Conservation (phyloP, 1,284 basidiomycete species). For the Malassezia slooffiae region DNA sequence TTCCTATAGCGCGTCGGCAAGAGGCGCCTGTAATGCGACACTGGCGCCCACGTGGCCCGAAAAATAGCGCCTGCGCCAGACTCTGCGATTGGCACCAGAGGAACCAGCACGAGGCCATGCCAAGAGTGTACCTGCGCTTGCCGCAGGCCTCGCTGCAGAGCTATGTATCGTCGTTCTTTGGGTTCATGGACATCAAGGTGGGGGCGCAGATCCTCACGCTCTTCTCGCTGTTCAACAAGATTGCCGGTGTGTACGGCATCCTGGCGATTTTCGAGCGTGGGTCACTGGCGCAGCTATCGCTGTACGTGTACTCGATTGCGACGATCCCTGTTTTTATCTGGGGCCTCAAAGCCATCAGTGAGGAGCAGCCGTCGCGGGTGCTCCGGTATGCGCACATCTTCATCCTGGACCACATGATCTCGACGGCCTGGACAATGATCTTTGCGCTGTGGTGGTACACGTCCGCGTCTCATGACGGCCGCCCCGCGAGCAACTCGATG, state of each 20-base stretch:
- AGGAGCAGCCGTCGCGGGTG: slow-evolving; percentile 52
- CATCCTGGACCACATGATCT: slow-evolving; percentile 79
- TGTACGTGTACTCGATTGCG: slow-evolving; percentile 77
- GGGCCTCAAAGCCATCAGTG: slow-evolving; percentile 73
- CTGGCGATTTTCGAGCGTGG: slow-evolving; percentile 79
- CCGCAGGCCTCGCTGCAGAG: slow-evolving; percentile 30
- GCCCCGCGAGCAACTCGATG: slow-evolving; percentile 24
- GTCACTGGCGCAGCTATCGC: slow-evolving; percentile 66
- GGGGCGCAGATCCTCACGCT: slow-evolving; percentile 41
- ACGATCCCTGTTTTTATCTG: slow-evolving; percentile 72
- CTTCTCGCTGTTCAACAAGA: slow-evolving; percentile 74
- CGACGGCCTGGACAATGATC: slow-evolving; percentile 79
- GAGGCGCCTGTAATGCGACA: too few species aligned
- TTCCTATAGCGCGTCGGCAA: too few species aligned
- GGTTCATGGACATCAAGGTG: slow-evolving; percentile 43
- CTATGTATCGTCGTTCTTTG: slow-evolving; percentile 38
- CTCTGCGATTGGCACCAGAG: too few species aligned
- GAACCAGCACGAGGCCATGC: slow-evolving; percentile 16
- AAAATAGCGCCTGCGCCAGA: too few species aligned
- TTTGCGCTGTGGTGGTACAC: slow-evolving; percentile 85
- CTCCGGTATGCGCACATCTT: slow-evolving; percentile 87
- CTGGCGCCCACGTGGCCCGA: too few species aligned
- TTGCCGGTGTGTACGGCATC: slow-evolving; percentile 89
- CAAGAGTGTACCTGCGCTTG: slow-evolving; percentile 28
- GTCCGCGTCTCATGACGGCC: slow-evolving; percentile 73